phyloP scores from a whole-genome alignment of 345 rosid genomes.

The Erysimum cheiranthoides region DNA sequence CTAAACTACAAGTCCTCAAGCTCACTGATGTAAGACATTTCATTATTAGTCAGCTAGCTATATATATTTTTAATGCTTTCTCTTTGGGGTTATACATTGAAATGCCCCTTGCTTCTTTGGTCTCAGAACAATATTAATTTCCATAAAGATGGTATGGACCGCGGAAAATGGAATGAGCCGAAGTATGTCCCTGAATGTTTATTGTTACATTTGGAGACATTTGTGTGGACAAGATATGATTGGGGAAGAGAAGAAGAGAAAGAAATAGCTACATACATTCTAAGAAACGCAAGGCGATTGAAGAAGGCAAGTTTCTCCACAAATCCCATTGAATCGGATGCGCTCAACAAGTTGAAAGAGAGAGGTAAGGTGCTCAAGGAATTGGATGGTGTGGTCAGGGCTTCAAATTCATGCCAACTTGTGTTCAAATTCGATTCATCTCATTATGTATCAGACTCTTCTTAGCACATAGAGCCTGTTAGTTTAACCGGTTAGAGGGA shows the following conservation, averaged over 20 bases:
- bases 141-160: neutral
- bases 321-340: neutral
- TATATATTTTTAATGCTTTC: neutral
- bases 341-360: neutral
- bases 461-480: neutral
- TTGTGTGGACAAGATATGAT: neutral
- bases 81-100: neutral
- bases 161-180: slow-evolving; percentile 6
- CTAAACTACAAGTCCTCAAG: slow-evolving; percentile 24
- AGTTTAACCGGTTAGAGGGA: too few species aligned
- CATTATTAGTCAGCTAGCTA: neutral
- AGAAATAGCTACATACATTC: too few species aligned
- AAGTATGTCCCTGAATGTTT: slow-evolving; percentile 8
- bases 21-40: slow-evolving; percentile 11
- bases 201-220: slow-evolving; percentile 4
- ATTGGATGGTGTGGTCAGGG: neutral
- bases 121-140: too few species aligned
- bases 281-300: too few species aligned
- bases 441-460: neutral
- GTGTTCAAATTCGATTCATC: slow-evolving; percentile 1
- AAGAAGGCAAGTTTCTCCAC: too few species aligned
- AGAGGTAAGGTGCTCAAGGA: neutral
- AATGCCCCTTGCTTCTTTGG: neutral
- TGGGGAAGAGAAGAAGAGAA: too few species aligned
- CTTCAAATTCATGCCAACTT: slow-evolving; percentile 17